A percentile compares a stretch with the other conserved stretches of the same genome.
These are phyloP conservation scores for Amyloporia xantha DNA, from an alignment of 768 basidiomycete species.

Conservation along the genomic window DNA sequence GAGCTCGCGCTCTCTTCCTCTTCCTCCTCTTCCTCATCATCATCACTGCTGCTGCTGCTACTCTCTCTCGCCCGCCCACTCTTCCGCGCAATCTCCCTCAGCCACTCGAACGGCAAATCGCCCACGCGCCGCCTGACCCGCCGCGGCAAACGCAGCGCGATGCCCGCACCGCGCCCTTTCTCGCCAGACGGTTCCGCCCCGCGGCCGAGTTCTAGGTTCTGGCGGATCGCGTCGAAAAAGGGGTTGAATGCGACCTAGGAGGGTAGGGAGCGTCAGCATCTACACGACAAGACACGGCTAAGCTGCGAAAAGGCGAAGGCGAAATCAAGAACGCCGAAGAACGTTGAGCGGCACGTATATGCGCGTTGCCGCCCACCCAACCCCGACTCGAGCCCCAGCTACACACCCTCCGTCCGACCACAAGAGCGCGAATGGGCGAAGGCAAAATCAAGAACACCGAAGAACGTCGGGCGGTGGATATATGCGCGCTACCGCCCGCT, in stretches of 20 bases:
- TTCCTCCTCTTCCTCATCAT: constrained; percentile 6
- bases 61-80: constrained; percentile 28
- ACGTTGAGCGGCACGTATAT: no score
- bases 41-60: constrained; percentile 15
- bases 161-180: constrained; percentile 53
- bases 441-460: no score
- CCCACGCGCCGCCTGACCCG: constrained; percentile 35
- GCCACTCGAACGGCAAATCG: constrained; percentile 77
- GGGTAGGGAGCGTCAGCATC: background rate
- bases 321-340: no score
- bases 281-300: background rate
- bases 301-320: background rate
- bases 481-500: no score
- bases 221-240: constrained; percentile 91
- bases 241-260: constrained; percentile 61
- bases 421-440: no score
- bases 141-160: constrained; percentile 56
- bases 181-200: constrained; percentile 22
- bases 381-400: no score
- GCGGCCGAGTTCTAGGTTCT: constrained; percentile 73
- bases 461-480: no score
- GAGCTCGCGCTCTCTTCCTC: background rate
- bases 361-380: no score
- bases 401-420: no score
- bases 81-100: constrained; percentile 61